phyloP scores from a whole-genome alignment of 2,329 filamentous ascomycete species.

The Waltergamsia citrina region DNA sequence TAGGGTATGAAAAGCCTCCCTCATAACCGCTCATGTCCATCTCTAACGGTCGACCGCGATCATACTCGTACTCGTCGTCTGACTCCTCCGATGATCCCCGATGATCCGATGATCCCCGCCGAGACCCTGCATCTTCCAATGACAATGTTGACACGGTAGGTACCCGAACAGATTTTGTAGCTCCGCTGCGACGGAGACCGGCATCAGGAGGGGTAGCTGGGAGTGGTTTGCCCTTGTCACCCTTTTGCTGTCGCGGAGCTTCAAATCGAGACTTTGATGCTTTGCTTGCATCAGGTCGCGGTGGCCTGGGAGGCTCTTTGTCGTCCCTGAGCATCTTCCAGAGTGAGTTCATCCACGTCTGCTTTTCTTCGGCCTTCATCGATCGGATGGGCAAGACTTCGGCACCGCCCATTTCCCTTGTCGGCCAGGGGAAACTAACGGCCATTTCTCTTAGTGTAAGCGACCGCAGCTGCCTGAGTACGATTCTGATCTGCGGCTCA shows the following conservation, averaged over 20 bases:
- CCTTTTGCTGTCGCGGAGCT: conserved; percentile 8
- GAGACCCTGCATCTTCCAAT: too few relatives aligned
- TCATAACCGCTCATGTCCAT: too few relatives aligned
- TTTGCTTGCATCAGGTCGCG: conserved; percentile 1
- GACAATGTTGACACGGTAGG: too few relatives aligned
- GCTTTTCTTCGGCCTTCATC: conserved; percentile 23
- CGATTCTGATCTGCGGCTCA: conserved; percentile 19
- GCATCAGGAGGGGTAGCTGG: too few relatives aligned
- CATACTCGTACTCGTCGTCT: too few relatives aligned
- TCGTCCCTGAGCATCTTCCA: conserved; percentile 18
- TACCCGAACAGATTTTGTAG: too few relatives aligned
- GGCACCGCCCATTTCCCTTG: conserved; percentile 21
- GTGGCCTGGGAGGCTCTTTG: too few relatives aligned
- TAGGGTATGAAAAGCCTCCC: too few relatives aligned
- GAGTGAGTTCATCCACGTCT: conserved; percentile 19
- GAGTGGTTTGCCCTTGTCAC: not conserved
- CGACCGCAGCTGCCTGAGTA: conserved; percentile 19
- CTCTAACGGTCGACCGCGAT: too few relatives aligned
- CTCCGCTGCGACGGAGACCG: too few relatives aligned
- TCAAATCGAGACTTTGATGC: conserved; percentile 9
- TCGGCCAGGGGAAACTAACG: conserved; percentile 25
- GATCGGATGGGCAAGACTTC: conserved; percentile 23
- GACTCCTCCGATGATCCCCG: too few relatives aligned
- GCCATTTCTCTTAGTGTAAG: conserved; percentile 23
- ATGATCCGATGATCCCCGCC: too few relatives aligned